These are phyloP conservation scores for Starmerella apicola DNA, from an alignment of 805 yeast genomes.

Conservation along the genomic window DNA sequence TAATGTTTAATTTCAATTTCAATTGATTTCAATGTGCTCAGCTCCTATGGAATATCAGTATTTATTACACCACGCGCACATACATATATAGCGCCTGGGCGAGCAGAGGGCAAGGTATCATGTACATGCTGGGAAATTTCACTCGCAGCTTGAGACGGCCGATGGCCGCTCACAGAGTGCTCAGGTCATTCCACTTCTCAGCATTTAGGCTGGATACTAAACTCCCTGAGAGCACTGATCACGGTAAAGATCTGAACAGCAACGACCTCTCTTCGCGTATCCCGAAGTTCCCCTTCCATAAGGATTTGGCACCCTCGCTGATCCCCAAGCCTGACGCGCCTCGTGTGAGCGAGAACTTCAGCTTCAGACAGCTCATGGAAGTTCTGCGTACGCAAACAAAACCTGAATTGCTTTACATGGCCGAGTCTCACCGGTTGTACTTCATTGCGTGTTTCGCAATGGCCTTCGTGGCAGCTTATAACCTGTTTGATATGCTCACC, in stretches of 20 bases:
- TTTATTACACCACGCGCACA: no score
- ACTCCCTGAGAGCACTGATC: background rate
- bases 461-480: conserved; percentile 60
- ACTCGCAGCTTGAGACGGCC: no score
- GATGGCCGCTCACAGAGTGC: no score
- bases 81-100: no score
- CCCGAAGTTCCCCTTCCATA: conserved; percentile 54
- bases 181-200: background rate
- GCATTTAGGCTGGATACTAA: background rate
- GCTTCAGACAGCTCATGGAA: conserved; percentile 50
- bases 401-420: conserved; percentile 69
- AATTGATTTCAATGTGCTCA: no score
- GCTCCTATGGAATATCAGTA: no score
- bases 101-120: no score
- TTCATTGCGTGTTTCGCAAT: conserved; percentile 57
- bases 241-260: conserved; percentile 19
- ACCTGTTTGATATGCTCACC: conserved; percentile 41
- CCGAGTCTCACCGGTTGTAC: conserved; percentile 70
- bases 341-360: conserved; percentile 42
- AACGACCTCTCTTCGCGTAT: conserved; percentile 46
- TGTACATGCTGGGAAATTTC: no score
- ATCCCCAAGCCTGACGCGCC: conserved; percentile 73
- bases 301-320: conserved; percentile 51
- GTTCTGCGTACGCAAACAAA: conserved; percentile 40
- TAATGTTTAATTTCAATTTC: no score